Evolutionary conservation across 208 protist genomes (phyloP).

Genomic region (Perkinsela sp.): DNA sequence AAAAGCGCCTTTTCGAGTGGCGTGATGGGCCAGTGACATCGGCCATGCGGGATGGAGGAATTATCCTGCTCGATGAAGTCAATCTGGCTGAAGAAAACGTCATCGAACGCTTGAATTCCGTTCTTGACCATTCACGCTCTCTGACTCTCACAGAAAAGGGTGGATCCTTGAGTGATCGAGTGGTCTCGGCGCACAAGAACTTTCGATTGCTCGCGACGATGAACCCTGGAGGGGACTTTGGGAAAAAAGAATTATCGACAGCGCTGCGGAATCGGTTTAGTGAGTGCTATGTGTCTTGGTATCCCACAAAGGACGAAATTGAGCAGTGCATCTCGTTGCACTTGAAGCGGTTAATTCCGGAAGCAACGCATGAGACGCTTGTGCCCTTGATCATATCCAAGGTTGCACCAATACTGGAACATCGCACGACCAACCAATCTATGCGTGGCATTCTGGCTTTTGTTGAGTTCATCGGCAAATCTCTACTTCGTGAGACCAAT

Average conservation of each 20-base stretch:
- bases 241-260: slow-evolving; percentile 98
- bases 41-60: slow-evolving; percentile 86
- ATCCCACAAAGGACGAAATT: slow-evolving; percentile 66
- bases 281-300: slow-evolving; percentile 90
- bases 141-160: slow-evolving; percentile 91
- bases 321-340: slow-evolving; percentile 55
- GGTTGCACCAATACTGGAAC: neutral
- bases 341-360: slow-evolving; percentile 9
- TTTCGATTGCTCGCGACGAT: slow-evolving; percentile 98
- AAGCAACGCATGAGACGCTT: no score
- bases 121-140: slow-evolving; percentile 84
- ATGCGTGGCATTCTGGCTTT: slow-evolving; percentile 16
- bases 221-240: slow-evolving; percentile 99
- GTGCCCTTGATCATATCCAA: neutral
- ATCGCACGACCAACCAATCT: slow-evolving; percentile 2
- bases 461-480: slow-evolving; percentile 9
- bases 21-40: slow-evolving; percentile 92
- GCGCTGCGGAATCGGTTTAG: slow-evolving; percentile 97
- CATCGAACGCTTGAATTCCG: slow-evolving; percentile 97
- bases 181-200: slow-evolving; percentile 31
- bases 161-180: slow-evolving; percentile 15
- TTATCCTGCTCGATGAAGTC: slow-evolving; percentile 98
- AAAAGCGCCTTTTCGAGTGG: slow-evolving; percentile 84
- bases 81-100: slow-evolving; percentile 97
- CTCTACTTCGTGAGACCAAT: neutral